Conservation (phyloP, 768 basidiomycete species). For the Phanerochaete sordida region DNA sequence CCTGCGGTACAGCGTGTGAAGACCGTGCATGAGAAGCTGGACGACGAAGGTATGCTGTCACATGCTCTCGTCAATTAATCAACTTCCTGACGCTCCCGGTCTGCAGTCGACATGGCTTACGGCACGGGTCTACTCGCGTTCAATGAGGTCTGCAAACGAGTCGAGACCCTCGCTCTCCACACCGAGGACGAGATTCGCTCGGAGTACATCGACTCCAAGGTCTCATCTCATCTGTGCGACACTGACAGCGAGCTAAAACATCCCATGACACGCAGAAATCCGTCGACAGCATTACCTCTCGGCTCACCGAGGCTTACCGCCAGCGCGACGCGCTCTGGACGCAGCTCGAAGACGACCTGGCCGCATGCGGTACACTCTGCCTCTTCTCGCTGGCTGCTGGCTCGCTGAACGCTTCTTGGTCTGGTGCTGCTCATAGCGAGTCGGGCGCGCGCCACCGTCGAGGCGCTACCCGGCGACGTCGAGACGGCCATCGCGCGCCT, state of each 20-base stretch:
- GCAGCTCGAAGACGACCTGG: slow-evolving; percentile 40
- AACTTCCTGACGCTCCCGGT: not conserved
- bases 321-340: slow-evolving; percentile 50
- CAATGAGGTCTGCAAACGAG: slow-evolving; percentile 50
- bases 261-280: slow-evolving; percentile 31
- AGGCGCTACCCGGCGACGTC: slow-evolving; percentile 45
- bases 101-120: slow-evolving; percentile 25
- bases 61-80: not conserved
- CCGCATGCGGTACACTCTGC: slow-evolving; percentile 41
- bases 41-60: slow-evolving; percentile 25
- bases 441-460: slow-evolving; percentile 37
- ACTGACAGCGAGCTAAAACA: not conserved
- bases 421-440: slow-evolving; percentile 31
- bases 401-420: slow-evolving; percentile 9
- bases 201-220: slow-evolving; percentile 41
- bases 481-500: slow-evolving; percentile 49
- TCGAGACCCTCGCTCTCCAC: slow-evolving; percentile 42
- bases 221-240: slow-evolving; percentile 17
- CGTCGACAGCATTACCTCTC: slow-evolving; percentile 37
- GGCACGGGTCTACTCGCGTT: slow-evolving; percentile 45
- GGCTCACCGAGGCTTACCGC: slow-evolving; percentile 46
- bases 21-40: slow-evolving; percentile 32
- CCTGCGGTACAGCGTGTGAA: slow-evolving; percentile 33
- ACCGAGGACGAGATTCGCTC: slow-evolving; percentile 41
- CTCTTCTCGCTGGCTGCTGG: not conserved